Percentiles rank a stretch among this genome's conserved stretches.
phyloP scores from a whole-genome alignment of 352 stramenopile genomes.

The Phytopythium ostracodes region DNA sequence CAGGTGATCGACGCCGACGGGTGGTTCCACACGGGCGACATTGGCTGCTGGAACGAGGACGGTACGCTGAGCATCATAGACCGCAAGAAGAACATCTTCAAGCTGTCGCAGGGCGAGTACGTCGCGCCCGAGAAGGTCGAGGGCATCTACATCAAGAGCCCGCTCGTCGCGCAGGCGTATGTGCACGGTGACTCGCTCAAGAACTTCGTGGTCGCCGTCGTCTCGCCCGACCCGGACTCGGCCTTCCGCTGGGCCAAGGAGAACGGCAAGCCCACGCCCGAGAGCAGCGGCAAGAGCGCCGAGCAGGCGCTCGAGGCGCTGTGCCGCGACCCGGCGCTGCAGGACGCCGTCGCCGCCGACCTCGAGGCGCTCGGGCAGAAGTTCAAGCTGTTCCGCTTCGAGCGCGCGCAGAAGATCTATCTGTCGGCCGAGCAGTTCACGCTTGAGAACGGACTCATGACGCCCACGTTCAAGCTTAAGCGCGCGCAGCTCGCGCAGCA shows the following conservation, averaged over 20 bases:
- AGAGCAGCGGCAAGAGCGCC: slow-evolving; percentile 2
- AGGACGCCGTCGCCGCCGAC: slow-evolving; percentile 61
- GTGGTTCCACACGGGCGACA: slow-evolving; percentile 97
- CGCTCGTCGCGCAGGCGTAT: slow-evolving; percentile 94
- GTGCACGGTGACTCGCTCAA: slow-evolving; percentile 96
- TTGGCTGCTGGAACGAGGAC: slow-evolving; percentile 94
- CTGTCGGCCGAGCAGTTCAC: slow-evolving; percentile 85
- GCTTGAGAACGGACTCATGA: slow-evolving; percentile 91
- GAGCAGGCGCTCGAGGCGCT: slow-evolving; percentile 18
- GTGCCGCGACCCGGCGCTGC: slow-evolving; percentile 13
- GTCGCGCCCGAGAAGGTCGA: slow-evolving; percentile 97
- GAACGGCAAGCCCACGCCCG: slow-evolving; percentile 32
- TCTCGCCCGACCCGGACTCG: slow-evolving; percentile 81
- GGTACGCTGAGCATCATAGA: slow-evolving; percentile 90
- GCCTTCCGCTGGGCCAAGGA: slow-evolving; percentile 50
- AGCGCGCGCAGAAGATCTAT: slow-evolving; percentile 87
- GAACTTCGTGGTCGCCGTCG: slow-evolving; percentile 91
- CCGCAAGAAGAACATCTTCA: slow-evolving; percentile 94
- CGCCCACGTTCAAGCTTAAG: slow-evolving; percentile 98
- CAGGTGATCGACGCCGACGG: slow-evolving; percentile 91
- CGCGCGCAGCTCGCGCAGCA: slow-evolving; percentile 67
- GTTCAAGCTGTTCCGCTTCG: slow-evolving; percentile 88
- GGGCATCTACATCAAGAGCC: slow-evolving; percentile 90
- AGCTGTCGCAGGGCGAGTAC: slow-evolving; percentile 95
- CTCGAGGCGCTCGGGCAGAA: slow-evolving; percentile 61